Evolutionary conservation across 257 asterid species (phyloP), one percentile per base, ranked within the genome.

Genomic region (Apocynum venetum): DNA sequence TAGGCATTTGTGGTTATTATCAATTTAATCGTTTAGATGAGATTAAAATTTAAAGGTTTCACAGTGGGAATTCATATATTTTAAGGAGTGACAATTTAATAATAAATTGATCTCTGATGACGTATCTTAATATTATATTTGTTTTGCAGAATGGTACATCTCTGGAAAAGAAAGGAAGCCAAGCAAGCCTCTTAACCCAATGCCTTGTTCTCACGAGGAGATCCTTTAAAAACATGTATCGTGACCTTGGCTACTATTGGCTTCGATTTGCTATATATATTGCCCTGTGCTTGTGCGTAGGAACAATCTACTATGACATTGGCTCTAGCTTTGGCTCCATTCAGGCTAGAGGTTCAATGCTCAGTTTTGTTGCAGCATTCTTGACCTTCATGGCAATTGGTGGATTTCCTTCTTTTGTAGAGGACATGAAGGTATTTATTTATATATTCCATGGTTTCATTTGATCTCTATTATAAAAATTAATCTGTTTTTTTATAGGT

Each of bases 261-360:
- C 88, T 90, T 55, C 96, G 93, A 7, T 72, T 90, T 8, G 91
- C 80, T 1, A 77, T 88, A 56, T 90, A 87, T 61, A 49, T 90
- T n/a, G 87, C 86, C 12, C 60, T 85, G 8, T 80, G 86, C 80
- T 77, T 86, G 72, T 87, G 93, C 46, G 69, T 87, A 7, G 96
- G 96, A 46, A 86, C 91, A 0, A 56, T 90, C 47, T 90, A 77
- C 56, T 67, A 88, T 47, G 80, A 89, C 53, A 61, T 90, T 76
- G 93, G 90, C 56, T 75, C 71, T 35, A 85, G 63, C 66, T 84
- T 83, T 68, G 87, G 88, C 2, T 88, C 93, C 51, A 90, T 90
- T 72, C 89, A 85, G 90, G 31, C 87, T 56, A 85, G 92, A 81
- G 91, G 93, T 20, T 86, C 96, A 46, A 80, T 90, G 93, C 63